Conservation (phyloP, 257 asterid species). For the Mitragyna speciosa region DNA sequence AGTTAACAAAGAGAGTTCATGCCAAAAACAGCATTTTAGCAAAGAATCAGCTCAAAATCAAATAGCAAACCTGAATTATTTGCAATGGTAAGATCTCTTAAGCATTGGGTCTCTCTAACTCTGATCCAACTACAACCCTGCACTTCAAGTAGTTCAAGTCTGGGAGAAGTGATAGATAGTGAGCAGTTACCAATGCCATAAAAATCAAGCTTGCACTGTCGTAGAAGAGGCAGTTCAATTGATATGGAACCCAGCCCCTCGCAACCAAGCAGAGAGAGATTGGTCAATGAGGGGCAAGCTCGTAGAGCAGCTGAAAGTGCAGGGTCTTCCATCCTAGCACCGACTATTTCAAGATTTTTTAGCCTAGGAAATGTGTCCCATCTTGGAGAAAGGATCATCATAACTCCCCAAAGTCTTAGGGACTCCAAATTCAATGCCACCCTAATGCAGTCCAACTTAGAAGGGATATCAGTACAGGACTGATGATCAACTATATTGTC, state of each 20-base stretch:
- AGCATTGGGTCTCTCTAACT: conserved; percentile 55
- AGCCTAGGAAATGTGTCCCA: conserved; percentile 79
- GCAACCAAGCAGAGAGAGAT: conserved; percentile 81
- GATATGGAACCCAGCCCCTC: conserved; percentile 64
- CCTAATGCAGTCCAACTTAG: conserved; percentile 73
- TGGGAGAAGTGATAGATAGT: conserved; percentile 51
- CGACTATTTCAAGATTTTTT: conserved; percentile 85
- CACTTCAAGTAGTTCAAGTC: conserved; percentile 68
- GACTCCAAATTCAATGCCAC: conserved; percentile 77
- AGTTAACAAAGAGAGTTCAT: background rate
- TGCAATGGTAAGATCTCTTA: conserved; percentile 67
- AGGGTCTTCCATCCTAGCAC: conserved; percentile 73
- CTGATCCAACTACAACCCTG: conserved; percentile 88
- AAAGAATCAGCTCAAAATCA: background rate
- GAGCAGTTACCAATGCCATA: conserved; percentile 72
- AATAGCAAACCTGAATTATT: conserved; percentile 56
- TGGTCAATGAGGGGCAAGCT: conserved; percentile 74
- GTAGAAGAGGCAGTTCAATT: conserved; percentile 61
- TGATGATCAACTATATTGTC: conserved; percentile 63
- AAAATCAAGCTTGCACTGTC: conserved; percentile 78
- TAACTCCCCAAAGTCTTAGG: conserved; percentile 88
- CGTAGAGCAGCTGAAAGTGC: conserved; percentile 57
- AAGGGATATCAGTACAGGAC: conserved; percentile 37
- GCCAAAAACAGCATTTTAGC: background rate
- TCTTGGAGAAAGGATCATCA: conserved; percentile 67